Percentiles rank a stretch among this genome's conserved stretches.
phyloP scores from a whole-genome alignment of 257 asterid genomes.

The Solanum verrucosum region DNA sequence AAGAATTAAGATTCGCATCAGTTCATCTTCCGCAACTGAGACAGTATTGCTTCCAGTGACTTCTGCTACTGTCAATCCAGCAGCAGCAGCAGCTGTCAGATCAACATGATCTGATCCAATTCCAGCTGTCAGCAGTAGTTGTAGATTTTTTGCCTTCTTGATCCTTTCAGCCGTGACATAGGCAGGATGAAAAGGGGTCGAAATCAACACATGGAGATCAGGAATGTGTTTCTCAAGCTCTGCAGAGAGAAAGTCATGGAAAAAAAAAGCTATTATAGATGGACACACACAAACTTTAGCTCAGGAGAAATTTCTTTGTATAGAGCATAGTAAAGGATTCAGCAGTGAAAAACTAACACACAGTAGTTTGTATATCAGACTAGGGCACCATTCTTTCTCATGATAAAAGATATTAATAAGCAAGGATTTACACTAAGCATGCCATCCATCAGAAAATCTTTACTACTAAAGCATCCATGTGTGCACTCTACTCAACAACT shows the following conservation, averaged over 20 bases:
- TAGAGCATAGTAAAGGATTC: background rate
- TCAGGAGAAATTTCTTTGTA: background rate
- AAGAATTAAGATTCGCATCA: slow-evolving; percentile 94
- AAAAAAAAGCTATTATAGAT: background rate
- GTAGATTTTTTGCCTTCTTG: slow-evolving; percentile 80
- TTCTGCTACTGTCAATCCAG: slow-evolving; percentile 94
- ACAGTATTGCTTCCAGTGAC: slow-evolving; percentile 95
- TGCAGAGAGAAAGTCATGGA: slow-evolving; percentile 20
- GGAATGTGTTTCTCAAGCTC: slow-evolving; percentile 96
- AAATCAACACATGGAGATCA: slow-evolving; percentile 83
- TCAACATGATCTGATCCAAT: slow-evolving; percentile 95
- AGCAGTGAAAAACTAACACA: background rate
- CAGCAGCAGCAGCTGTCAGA: slow-evolving; percentile 94
- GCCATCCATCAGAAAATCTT: background rate
- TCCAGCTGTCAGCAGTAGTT: slow-evolving; percentile 91
- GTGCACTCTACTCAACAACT: background rate
- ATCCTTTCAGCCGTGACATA: slow-evolving; percentile 95
- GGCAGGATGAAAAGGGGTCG: slow-evolving; percentile 98
- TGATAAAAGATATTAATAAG: background rate
- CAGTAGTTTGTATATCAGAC: background rate
- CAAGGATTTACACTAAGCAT: background rate
- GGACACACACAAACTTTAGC: background rate
- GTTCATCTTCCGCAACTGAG: slow-evolving; percentile 97
- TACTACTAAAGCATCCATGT: background rate
- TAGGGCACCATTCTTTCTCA: background rate